These are phyloP conservation scores for Hymenoscyphus salicellus DNA, from an alignment of 2,329 filamentous ascomycete species.

Conservation along the genomic window DNA sequence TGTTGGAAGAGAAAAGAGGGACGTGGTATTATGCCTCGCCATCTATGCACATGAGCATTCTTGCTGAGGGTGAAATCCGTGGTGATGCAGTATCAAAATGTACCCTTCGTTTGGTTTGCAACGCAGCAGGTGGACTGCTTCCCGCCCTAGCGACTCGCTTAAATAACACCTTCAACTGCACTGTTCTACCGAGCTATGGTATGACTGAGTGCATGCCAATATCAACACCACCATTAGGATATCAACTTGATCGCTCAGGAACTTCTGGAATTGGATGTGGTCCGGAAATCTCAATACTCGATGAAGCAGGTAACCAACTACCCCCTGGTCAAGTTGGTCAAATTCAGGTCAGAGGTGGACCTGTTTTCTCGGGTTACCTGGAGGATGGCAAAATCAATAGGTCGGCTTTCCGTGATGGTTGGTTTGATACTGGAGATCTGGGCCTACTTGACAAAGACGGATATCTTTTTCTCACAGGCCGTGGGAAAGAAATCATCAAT, in stretches of 20 bases:
- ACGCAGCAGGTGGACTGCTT: neutral
- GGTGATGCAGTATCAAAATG: slow-evolving; percentile 42
- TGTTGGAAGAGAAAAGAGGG: slow-evolving; percentile 45
- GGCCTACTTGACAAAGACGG: slow-evolving; percentile 71
- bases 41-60: slow-evolving; percentile 54
- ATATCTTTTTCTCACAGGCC: slow-evolving; percentile 84
- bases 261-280: slow-evolving; percentile 53
- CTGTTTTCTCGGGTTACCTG: slow-evolving; percentile 51
- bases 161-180: slow-evolving; percentile 50
- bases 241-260: slow-evolving; percentile 49
- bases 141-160: slow-evolving; percentile 35
- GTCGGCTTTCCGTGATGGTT: slow-evolving; percentile 61
- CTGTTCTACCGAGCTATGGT: slow-evolving; percentile 54
- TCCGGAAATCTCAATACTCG: slow-evolving; percentile 50
- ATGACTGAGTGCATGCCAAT: slow-evolving; percentile 62
- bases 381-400: slow-evolving; percentile 38
- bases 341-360: slow-evolving; percentile 51
- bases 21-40: slow-evolving; percentile 60
- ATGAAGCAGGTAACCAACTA: slow-evolving; percentile 39
- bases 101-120: slow-evolving; percentile 36
- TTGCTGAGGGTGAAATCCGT: slow-evolving; percentile 45
- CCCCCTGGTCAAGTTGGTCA: slow-evolving; percentile 41
- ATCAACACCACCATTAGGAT: slow-evolving; percentile 52
- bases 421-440: slow-evolving; percentile 85
- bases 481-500: slow-evolving; percentile 65